Percentiles rank a stretch among this genome's conserved stretches.
phyloP scores from a whole-genome alignment of 23 red algal species.

The Gracilaria domingensis region DNA sequence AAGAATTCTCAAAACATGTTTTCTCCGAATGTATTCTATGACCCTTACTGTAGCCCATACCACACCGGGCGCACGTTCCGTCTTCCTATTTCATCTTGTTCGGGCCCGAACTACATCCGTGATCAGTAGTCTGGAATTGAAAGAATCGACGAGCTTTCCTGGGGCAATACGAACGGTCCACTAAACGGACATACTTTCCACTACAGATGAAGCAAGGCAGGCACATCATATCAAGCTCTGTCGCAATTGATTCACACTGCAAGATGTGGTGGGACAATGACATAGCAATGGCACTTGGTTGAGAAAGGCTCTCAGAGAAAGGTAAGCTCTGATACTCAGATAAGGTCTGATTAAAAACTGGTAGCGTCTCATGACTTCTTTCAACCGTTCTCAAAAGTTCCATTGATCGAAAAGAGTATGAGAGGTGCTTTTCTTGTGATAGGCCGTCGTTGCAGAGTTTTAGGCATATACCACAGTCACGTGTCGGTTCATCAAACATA shows the following conservation, averaged over 20 bases:
- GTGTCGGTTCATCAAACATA: neutral
- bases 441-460: too few relatives aligned
- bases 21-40: neutral
- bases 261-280: neutral
- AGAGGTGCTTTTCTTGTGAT: too few relatives aligned
- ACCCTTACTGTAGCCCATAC: neutral
- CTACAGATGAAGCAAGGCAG: neutral
- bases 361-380: too few relatives aligned
- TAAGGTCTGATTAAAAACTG: too few relatives aligned
- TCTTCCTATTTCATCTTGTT: neutral
- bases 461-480: neutral
- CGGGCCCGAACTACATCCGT: neutral
- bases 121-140: neutral
- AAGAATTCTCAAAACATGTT: neutral
- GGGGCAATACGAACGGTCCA: neutral
- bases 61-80: neutral
- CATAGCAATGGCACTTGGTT: neutral
- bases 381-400: too few relatives aligned
- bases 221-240: neutral
- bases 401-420: too few relatives aligned
- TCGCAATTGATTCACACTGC: neutral
- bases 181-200: neutral
- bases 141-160: neutral
- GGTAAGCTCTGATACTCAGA: neutral
- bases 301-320: neutral